Evolutionary conservation across 2,329 filamentous ascomycete genomes (phyloP), one percentile per base, ranked within the genome.

Genomic region (Penicillium sumatraense): DNA sequence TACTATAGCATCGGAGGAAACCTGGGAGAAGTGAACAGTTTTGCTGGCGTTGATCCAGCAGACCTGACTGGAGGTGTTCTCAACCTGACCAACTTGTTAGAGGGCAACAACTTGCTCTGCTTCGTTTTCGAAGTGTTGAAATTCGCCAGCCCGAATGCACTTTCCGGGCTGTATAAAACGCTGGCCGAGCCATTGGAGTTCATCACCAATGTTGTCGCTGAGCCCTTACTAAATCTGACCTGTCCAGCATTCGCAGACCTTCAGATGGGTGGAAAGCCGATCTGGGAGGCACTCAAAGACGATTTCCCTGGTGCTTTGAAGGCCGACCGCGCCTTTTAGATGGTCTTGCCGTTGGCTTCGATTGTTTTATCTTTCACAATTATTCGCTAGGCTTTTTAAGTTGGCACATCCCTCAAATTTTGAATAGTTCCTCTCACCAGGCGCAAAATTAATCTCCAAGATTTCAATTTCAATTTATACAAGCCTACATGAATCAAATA

Each of bases 1-100:
- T 3, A 16, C 7, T 2, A 42, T 21, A 76, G 72, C 56, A 75
- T 84, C 14, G 83, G 82, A 9, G 82, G 82, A 9, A 85, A 85
- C 59, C 76, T 77, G 5, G 80, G 81, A 16, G 73, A 71, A 2
- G 74, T 80, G 20, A 80, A 84, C 68, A 79, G 75, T 20, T 85
- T 83, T 60, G 71, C 76, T 4, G 80, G 80, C 5, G 62, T 84
- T 50, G 68, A 79, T 57, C 29, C 80, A 2, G 54, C 58, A 2
- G 68, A 81, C 51, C 29, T 82, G 13, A 78, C 78, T 4, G 73
- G 76, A 18, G 79, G 78, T 33, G 65, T 76, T 29, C 58, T 72
- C 55, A 67, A 75, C 61, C 29, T 63, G 26, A 60, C 65, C 6
- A 69, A 70, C 27, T 59, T 78, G 3, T 41, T 78, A 7, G 66